Evolutionary conservation across 108 stramenopile species (phyloP), one percentile per base, ranked within the genome.

Genomic region (Stephanodiscus triporus): DNA sequence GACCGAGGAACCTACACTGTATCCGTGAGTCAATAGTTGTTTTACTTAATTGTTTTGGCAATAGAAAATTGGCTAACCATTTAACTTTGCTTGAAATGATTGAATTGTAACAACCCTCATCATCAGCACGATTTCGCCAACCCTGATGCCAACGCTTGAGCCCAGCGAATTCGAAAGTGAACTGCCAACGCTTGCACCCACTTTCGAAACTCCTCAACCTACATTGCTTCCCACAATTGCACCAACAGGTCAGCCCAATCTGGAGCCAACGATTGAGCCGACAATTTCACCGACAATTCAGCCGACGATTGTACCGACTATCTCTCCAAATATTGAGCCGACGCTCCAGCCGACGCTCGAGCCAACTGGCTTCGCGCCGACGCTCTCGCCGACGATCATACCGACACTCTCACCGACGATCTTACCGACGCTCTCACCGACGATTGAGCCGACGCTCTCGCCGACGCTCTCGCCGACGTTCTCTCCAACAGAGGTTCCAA

Each of bases 381-480:
- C 63, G 7, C 47, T 17, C 27, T 23, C 48, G 16, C 43, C 43
- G 43, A 17, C 51, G 7, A 49, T 49, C 17, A 20, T 17, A 8
- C 49, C 70, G n/a, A n/a, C n/a, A 50, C 11, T 63, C 0, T 20
- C 34, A 11, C 68, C 74, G 38, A 70, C 68, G 34, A 14, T 42
- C n/a, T 22, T 6, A 2, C 74, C 74, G n/a, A 75, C 74, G n/a
- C 23, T 45, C 29, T 23, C 34, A 4, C 74, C 74, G 6, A 70
- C 74, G 17, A 0, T 27, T 0, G 27, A 30, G 22, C 74, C 74
- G 7, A 70, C 74, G 20, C 16, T 22, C 9, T 59, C 34, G 1
- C 73, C 73, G 10, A 74, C 73, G 22, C 7, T 19, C 0, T 32
- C 32, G 2, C 68, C 74, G n/a, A 68, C 74, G 6, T 14, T 70